Percentiles rank a stretch among this genome's conserved stretches.
phyloP scores from a whole-genome alignment of 73 alveolate species.

The Symbiodinium pilosum region DNA sequence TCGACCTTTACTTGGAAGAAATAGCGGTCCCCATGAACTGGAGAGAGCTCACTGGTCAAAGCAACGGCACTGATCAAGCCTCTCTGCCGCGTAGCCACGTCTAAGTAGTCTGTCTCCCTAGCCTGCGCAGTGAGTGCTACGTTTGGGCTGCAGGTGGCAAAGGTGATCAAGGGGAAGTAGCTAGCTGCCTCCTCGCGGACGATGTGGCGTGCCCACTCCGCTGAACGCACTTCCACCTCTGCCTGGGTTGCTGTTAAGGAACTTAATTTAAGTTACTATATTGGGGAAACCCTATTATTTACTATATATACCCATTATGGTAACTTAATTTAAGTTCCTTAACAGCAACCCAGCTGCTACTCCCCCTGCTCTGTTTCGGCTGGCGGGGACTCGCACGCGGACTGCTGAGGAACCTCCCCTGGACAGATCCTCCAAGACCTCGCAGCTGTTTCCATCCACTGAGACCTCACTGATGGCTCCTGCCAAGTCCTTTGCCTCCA shows the following conservation, averaged over 20 bases:
- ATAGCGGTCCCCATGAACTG: neutral
- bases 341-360: no score
- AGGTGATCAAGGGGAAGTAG: conserved; percentile 59
- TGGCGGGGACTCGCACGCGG: conserved; percentile 13
- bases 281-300: no score
- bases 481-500: conserved; percentile 11
- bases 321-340: no score
- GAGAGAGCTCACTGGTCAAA: conserved; percentile 25
- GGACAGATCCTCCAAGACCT: neutral
- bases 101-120: neutral
- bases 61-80: conserved; percentile 72
- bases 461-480: conserved; percentile 28
- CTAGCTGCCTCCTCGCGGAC: conserved; percentile 36
- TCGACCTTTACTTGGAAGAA: conserved; percentile 32
- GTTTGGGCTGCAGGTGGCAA: conserved; percentile 39
- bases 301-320: no score
- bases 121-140: conserved; percentile 8
- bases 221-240: conserved; percentile 35
- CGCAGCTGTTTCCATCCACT: conserved; percentile 30
- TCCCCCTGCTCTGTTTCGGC: conserved; percentile 15
- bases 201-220: conserved; percentile 40
- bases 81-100: neutral
- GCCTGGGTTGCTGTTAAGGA: no score
- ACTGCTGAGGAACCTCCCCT: neutral
- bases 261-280: no score